Evolutionary conservation across 192 early-diverging fungal species (phyloP).

Genomic region (Coemansia sp.): DNA sequence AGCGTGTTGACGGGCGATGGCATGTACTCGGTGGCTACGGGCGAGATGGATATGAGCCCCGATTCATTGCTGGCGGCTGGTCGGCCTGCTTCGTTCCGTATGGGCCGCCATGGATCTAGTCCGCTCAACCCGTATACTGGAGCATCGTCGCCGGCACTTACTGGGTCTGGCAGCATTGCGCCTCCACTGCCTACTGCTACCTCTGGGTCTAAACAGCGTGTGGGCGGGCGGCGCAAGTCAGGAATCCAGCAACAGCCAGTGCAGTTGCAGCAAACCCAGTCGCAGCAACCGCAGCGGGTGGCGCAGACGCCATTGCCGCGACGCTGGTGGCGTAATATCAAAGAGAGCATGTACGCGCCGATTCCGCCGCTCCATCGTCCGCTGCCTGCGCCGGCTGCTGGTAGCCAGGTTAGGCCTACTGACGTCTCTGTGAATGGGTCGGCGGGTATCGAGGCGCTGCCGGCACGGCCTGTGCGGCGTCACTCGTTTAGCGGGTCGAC

Average conservation of each 20-base stretch:
- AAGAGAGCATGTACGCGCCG: constrained; percentile 54
- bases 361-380: constrained; percentile 46
- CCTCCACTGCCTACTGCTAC: constrained; percentile 30
- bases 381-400: neutral
- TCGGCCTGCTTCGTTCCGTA: constrained; percentile 21
- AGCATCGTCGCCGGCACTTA: constrained; percentile 1
- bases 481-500: constrained; percentile 57
- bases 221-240: constrained; percentile 22
- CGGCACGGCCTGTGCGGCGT: constrained; percentile 28
- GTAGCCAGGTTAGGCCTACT: neutral
- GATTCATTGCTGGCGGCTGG: neutral
- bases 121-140: constrained; percentile 48
- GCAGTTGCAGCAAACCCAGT: neutral
- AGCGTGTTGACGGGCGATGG: constrained; percentile 2
- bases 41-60: constrained; percentile 1
- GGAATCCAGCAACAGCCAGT: constrained; percentile 6
- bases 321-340: constrained; percentile 58
- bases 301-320: constrained; percentile 43
- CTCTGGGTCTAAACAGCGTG: constrained; percentile 9
- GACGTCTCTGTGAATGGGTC: neutral
- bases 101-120: constrained; percentile 56
- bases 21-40: constrained; percentile 4
- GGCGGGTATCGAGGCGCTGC: constrained; percentile 13
- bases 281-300: neutral
- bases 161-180: constrained; percentile 29